A percentile compares a stretch with the other conserved stretches of the same genome.
Conservation (phyloP, 2,329 filamentous ascomycete genomes). For the Trichothecium roseum region DNA sequence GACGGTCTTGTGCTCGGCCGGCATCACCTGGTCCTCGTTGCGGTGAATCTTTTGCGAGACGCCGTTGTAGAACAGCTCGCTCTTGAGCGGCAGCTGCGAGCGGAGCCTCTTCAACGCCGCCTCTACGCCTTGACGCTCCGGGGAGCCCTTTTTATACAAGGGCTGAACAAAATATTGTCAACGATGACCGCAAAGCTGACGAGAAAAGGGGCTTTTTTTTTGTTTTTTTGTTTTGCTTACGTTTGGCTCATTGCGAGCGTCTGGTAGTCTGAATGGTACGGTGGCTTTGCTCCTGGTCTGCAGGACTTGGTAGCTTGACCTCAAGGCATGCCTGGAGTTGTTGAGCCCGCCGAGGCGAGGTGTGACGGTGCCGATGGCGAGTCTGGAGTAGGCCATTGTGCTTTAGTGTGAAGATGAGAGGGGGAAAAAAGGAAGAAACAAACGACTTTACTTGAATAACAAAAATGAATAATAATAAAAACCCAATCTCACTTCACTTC, state of each 20-base stretch:
- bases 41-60: constrained; percentile 14
- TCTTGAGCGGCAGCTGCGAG: constrained; percentile 18
- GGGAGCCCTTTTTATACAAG: constrained; percentile 17
- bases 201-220: too few species aligned
- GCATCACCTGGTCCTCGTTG: constrained; percentile 19
- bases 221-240: constrained; percentile 8
- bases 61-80: constrained; percentile 20
- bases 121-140: constrained; percentile 18
- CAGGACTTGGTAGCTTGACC: too few species aligned
- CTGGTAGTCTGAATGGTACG: constrained; percentile 19
- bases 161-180: too few species aligned
- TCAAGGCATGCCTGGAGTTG: too few species aligned
- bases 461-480: too few species aligned
- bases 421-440: too few species aligned
- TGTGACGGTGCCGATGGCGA: too few species aligned
- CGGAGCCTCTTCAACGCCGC: constrained; percentile 17
- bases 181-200: too few species aligned
- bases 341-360: not conserved
- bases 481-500: too few species aligned
- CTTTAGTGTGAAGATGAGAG: too few species aligned
- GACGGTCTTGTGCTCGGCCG: constrained; percentile 19
- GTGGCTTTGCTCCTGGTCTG: constrained; percentile 15
- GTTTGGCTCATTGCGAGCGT: constrained; percentile 21
- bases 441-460: too few species aligned
- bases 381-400: too few species aligned